Percentiles rank a stretch among this genome's conserved stretches.
Conservation (phyloP, 768 basidiomycete genomes). For the Cystobasidium ongulense region DNA sequence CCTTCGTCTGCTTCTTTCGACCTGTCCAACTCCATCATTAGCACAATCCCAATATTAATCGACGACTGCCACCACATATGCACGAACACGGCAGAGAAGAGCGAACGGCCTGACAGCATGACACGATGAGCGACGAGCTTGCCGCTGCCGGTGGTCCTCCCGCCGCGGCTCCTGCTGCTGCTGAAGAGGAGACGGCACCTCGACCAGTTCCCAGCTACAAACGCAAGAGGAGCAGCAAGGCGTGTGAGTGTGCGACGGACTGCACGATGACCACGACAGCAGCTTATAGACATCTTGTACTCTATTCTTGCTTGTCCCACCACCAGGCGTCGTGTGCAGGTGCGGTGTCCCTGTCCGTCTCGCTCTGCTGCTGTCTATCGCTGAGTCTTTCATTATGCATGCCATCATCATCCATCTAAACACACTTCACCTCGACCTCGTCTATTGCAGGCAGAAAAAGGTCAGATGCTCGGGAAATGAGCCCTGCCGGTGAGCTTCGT, state of each 20-base stretch:
- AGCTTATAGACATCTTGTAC: neutral
- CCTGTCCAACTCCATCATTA: too few species aligned
- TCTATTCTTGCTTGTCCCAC: neutral
- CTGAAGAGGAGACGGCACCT: too few species aligned
- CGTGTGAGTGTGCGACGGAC: neutral
- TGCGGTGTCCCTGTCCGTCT: neutral
- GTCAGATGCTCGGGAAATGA: slow-evolving; percentile 2
- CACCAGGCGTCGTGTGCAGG: slow-evolving; percentile 19
- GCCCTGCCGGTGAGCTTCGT: slow-evolving; percentile 1
- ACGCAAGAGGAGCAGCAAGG: slow-evolving; percentile 6
- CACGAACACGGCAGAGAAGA: neutral
- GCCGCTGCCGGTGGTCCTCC: too few species aligned
- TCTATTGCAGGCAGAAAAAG: neutral
- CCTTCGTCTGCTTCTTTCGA: too few species aligned
- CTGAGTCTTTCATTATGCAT: neutral
- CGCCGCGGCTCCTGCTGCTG: neutral
- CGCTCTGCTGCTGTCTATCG: neutral
- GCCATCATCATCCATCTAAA: neutral
- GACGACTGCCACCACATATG: too few species aligned
- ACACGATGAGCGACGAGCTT: neutral
- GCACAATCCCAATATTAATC: too few species aligned
- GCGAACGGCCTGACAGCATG: neutral
- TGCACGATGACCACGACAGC: neutral
- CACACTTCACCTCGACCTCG: neutral
- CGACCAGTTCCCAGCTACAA: neutral